phyloP scores from a whole-genome alignment of 495 filamentous ascomycete species.

The Penicillium simplicissimum region DNA sequence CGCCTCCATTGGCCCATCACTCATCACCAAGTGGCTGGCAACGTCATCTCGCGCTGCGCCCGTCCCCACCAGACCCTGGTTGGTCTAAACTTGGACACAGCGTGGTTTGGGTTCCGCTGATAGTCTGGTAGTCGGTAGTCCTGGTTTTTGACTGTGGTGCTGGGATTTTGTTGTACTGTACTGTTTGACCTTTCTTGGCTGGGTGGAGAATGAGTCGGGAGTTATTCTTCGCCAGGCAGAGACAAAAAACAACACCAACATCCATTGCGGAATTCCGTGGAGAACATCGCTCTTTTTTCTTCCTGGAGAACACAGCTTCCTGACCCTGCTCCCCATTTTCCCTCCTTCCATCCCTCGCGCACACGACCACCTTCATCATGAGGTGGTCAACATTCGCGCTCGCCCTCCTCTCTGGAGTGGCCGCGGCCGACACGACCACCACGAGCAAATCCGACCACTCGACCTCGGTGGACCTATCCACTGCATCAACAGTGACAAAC shows the following conservation, averaged over 20 bases:
- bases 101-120: background rate
- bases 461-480: slow-evolving; percentile 20
- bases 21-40: slow-evolving; percentile 1
- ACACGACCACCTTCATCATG: slow-evolving; percentile 16
- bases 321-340: background rate
- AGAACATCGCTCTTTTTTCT: background rate
- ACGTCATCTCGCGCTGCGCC: slow-evolving; percentile 19
- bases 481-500: slow-evolving; percentile 20
- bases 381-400: slow-evolving; percentile 23
- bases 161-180: background rate
- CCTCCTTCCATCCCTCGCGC: background rate
- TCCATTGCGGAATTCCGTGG: background rate
- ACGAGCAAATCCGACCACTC: slow-evolving; percentile 19
- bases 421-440: slow-evolving; percentile 18
- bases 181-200: background rate
- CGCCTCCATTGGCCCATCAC: slow-evolving; percentile 20
- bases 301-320: background rate
- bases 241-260: background rate
- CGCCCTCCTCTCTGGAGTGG: slow-evolving; percentile 19
- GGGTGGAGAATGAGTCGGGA: background rate
- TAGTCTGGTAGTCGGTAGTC: background rate
- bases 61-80: slow-evolving; percentile 9
- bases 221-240: background rate
- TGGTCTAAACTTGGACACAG: background rate
- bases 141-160: background rate